Conservation (phyloP, 805 yeast genomes). For the Lipomyces anomalus region DNA sequence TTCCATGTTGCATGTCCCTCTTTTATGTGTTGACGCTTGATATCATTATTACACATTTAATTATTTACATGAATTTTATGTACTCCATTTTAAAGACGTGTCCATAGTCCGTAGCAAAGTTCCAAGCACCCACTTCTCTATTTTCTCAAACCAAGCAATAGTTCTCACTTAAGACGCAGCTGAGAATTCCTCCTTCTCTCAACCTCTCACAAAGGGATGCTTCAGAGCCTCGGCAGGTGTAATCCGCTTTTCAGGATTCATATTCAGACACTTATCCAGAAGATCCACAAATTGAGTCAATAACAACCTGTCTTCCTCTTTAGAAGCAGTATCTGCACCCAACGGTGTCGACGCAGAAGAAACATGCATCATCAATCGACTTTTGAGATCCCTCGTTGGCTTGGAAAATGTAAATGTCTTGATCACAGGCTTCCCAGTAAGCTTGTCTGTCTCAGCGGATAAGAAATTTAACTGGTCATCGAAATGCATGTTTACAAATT, state of each 20-base stretch:
- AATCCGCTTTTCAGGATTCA: conserved; percentile 63
- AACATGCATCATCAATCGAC: conserved; percentile 1
- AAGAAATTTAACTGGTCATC: conserved; percentile 29
- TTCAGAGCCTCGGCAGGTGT: conserved; percentile 58
- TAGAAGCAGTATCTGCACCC: conserved; percentile 6
- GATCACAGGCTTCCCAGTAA: conserved; percentile 24
- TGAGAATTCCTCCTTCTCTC: too few species aligned
- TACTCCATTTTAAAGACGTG: too few species aligned
- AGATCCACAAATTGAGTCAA: conserved; percentile 28
- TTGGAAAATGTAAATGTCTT: conserved; percentile 18
- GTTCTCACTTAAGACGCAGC: too few species aligned
- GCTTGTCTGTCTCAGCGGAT: conserved; percentile 23
- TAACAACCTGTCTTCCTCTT: conserved; percentile 4
- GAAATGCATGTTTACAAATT: conserved; percentile 28
- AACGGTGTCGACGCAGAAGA: conserved; percentile 1
- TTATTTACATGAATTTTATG: too few species aligned
- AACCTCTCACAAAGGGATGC: conserved; percentile 45
- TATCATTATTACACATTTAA: too few species aligned
- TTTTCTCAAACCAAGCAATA: too few species aligned
- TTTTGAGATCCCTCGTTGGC: conserved; percentile 14
- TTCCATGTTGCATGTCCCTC: too few species aligned
- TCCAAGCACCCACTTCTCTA: too few species aligned
- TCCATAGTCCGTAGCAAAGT: too few species aligned
- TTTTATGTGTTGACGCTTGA: too few species aligned
- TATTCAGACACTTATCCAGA: conserved; percentile 29